Percentiles rank a stretch among this genome's conserved stretches.
These are phyloP conservation scores for Leccinum obscurum DNA, from an alignment of 768 basidiomycete genomes.

Conservation along the genomic window DNA sequence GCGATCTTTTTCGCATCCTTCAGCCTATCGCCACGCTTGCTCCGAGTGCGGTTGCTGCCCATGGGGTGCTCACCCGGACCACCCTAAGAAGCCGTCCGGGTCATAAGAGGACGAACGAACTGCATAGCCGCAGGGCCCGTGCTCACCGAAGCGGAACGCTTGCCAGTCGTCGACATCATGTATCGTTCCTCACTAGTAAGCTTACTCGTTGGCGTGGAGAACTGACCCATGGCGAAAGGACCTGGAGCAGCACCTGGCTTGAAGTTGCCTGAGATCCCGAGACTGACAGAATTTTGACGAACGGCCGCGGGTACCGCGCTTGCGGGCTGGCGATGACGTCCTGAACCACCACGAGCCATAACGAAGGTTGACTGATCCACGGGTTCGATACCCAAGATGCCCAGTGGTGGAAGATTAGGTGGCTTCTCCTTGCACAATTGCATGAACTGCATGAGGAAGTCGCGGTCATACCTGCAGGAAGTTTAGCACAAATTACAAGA, in stretches of 20 bases:
- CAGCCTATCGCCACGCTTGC: conserved; percentile 80
- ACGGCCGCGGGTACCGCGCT: conserved; percentile 42
- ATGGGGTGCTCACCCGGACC: conserved; percentile 53
- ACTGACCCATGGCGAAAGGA: conserved; percentile 63
- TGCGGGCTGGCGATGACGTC: conserved; percentile 53
- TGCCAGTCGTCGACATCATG: conserved; percentile 40
- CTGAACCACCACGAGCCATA: conserved; percentile 64
- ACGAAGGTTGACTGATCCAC: conserved; percentile 51
- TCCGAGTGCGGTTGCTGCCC: conserved; percentile 64
- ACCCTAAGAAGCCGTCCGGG: conserved; percentile 65
- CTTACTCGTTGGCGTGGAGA: conserved; percentile 54
- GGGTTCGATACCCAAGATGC: conserved; percentile 88
- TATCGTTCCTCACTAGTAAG: conserved; percentile 74
- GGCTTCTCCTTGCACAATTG: conserved; percentile 45
- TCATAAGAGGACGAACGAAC: conserved; percentile 64
- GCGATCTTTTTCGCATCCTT: conserved; percentile 50
- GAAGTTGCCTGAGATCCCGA: conserved; percentile 37
- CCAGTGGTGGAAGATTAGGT: conserved; percentile 82
- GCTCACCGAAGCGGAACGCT: conserved; percentile 58
- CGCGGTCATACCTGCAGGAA: conserved; percentile 81
- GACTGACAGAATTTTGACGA: conserved; percentile 50
- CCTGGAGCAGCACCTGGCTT: conserved; percentile 33
- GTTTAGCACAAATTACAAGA: conserved; percentile 8
- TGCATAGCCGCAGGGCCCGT: conserved; percentile 47
- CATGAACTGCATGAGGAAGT: conserved; percentile 98